phyloP scores from a whole-genome alignment of 2,329 filamentous ascomycete genomes.

The Aspergillus ochraceoroseus region DNA sequence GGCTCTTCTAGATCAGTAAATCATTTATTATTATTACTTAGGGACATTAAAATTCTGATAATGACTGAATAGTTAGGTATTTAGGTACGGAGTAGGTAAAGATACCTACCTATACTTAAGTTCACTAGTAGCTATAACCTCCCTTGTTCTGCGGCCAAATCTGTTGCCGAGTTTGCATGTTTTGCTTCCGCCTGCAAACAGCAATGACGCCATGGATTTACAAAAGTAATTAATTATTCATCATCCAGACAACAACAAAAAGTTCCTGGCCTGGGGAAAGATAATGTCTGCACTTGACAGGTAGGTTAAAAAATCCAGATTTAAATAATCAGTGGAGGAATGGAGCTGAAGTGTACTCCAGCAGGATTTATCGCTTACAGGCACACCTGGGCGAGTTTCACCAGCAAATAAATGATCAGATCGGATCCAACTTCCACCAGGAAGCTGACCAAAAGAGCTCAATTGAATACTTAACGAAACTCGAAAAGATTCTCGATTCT shows the following conservation, averaged over 20 bases:
- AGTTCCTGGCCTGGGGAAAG: background rate
- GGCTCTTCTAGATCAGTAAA: no score
- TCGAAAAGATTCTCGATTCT: conserved; percentile 64
- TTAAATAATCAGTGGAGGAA: background rate
- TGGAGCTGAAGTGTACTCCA: conserved; percentile 21
- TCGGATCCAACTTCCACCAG: conserved; percentile 22
- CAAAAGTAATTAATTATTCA: no score
- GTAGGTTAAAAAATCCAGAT: background rate
- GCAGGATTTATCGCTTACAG: conserved; percentile 55
- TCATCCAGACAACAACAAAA: background rate
- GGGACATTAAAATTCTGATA: no score
- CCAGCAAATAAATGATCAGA: conserved; percentile 33
- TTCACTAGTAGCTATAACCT: no score
- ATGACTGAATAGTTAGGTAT: no score
- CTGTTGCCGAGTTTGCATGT: no score
- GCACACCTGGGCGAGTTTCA: conserved; percentile 55
- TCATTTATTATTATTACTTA: no score
- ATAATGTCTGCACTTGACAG: conserved; percentile 11
- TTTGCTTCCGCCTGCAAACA: no score
- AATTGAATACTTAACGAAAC: conserved; percentile 40
- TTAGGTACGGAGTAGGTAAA: no score
- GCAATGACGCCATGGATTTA: no score
- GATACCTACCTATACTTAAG: no score
- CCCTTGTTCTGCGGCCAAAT: no score
- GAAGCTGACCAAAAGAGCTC: conserved; percentile 11